These are phyloP conservation scores for Sarocladiaceae sp. DNA, from an alignment of 2,329 filamentous ascomycete species.

Conservation along the genomic window DNA sequence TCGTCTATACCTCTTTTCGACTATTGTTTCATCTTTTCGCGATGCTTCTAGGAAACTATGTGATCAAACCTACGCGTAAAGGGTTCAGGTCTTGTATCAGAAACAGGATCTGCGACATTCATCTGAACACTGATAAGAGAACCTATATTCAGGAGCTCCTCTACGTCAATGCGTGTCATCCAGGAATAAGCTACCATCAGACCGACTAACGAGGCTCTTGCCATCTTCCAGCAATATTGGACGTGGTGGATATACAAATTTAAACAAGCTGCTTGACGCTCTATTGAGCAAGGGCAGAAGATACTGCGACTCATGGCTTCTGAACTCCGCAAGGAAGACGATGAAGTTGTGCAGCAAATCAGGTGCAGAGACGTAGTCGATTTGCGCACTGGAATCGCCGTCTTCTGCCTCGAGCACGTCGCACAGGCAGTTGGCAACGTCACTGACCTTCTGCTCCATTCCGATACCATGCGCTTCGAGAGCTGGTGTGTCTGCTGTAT, in stretches of 20 bases:
- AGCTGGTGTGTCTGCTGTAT: conserved; percentile 11
- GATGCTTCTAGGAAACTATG: too few relatives aligned
- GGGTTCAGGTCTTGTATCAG: too few relatives aligned
- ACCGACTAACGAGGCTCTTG: too few relatives aligned
- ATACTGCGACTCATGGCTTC: conserved; percentile 17
- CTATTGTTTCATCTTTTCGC: too few relatives aligned
- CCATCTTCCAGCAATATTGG: neutral
- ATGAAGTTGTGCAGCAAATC: conserved; percentile 16
- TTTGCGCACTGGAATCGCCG: neutral
- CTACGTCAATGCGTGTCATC: too few relatives aligned
- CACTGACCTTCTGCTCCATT: conserved; percentile 19
- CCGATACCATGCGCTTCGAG: conserved; percentile 18
- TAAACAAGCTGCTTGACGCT: neutral
- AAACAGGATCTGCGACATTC: too few relatives aligned
- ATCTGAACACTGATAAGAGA: too few relatives aligned
- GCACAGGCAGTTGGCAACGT: conserved; percentile 17
- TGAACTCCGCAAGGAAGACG: conserved; percentile 16
- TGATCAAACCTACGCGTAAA: too few relatives aligned
- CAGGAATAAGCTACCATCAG: too few relatives aligned
- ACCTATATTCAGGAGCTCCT: too few relatives aligned
- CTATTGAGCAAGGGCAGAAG: conserved; percentile 14
- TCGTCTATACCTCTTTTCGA: too few relatives aligned
- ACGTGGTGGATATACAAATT: neutral
- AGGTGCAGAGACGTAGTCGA: conserved; percentile 8
- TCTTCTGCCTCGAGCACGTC: conserved; percentile 13